Base-by-base conservation (phyloP, 1,284 basidiomycete species). In the Cryptococcus hybrid region DNA sequence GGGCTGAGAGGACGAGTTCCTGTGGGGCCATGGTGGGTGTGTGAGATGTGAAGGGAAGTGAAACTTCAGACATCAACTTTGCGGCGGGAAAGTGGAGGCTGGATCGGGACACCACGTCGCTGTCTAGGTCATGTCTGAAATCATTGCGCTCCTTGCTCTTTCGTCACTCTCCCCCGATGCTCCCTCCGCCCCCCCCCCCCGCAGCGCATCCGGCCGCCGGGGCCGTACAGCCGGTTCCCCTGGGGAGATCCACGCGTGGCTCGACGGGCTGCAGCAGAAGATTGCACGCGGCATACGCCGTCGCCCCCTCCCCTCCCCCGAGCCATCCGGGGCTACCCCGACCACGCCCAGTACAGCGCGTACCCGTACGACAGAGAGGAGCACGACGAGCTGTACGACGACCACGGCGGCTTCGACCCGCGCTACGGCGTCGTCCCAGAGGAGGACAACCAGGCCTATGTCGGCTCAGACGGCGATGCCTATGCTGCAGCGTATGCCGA, bases 1-100 rank as follows among this genome's bases (percentile, higher is more conserved):
- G 24, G 1, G 75, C 60, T 3, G 75, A 74, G 7, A 77, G 51
- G 37, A 78, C 72, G 37, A 78, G 52, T 54, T 78, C 75, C 53
- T 76, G 75, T 2, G 24, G 24, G 24, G 24, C 24, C 24, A 24
- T 24, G 24, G 24, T 24, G 24, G 24, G 24, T 24, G 24, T 24
- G 24, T n/a, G n/a, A n/a, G n/a, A n/a, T n/a, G 24, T 24, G 24
- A 24, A 24, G 24, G 24, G n/a, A n/a, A n/a, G n/a, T n/a, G n/a
- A n/a, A n/a, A n/a, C n/a, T n/a, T n/a, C n/a, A n/a, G n/a, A n/a
- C n/a, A n/a, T n/a, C n/a, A 24, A 24, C 24, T 24, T 24, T 24
- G 24, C 24, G 24, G 24, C 24, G 24, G 24, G 24, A 24, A 24
- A 24, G 24, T 24, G 24, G 24, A 24, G 24, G 24, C 24, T 24